These are phyloP conservation scores for Stenogyne calaminthoides DNA, from an alignment of 305 asterid genomes.

Conservation along the genomic window DNA sequence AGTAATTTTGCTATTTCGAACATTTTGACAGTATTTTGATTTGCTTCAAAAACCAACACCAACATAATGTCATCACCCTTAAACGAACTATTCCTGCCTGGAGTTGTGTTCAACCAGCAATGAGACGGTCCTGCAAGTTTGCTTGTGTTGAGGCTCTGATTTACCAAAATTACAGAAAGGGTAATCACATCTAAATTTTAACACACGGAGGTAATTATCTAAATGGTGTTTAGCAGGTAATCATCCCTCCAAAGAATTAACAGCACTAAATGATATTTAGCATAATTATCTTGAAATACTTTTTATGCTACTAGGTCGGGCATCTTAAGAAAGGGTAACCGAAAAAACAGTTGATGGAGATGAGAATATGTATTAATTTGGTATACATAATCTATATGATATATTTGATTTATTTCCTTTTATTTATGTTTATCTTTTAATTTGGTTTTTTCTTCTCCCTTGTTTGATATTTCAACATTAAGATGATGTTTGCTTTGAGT, in stretches of 20 bases:
- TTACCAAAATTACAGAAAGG: conserved; percentile 10
- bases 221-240: not conserved
- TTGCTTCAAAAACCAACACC: conserved; percentile 47
- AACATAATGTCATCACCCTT: conserved; percentile 57
- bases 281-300: not conserved
- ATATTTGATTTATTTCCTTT: too few species aligned
- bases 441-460: too few species aligned
- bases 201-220: not conserved
- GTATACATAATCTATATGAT: too few species aligned
- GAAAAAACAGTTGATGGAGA: not conserved
- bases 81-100: conserved; percentile 39
- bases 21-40: conserved; percentile 43
- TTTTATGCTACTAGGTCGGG: not conserved
- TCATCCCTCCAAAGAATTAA: not conserved
- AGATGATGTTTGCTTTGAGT: too few species aligned
- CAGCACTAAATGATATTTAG: not conserved
- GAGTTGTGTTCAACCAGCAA: conserved; percentile 65
- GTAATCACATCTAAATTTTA: not conserved
- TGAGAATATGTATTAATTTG: too few species aligned
- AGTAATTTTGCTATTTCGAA: conserved; percentile 69
- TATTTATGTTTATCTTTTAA: too few species aligned
- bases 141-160: conserved; percentile 20
- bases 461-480: too few species aligned
- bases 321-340: not conserved
- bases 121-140: conserved; percentile 65